A percentile compares a stretch with the other conserved stretches of the same genome.
Conservation (phyloP, 176 grass and related monocot genomes). For the Ananas comosus region DNA sequence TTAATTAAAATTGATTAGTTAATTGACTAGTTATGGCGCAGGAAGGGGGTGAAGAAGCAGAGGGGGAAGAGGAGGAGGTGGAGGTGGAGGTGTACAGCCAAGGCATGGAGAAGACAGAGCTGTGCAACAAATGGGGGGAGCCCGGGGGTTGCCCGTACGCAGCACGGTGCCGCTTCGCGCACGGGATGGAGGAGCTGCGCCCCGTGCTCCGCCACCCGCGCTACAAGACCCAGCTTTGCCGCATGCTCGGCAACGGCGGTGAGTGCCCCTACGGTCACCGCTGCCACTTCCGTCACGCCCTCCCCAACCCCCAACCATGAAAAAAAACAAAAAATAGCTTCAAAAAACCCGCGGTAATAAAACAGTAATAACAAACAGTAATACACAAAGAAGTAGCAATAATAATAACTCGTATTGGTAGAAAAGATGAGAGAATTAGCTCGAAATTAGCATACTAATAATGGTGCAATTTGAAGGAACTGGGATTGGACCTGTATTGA, state of each 20-base stretch:
- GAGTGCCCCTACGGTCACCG: slow-evolving; percentile 80
- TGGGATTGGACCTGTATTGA: too few species aligned
- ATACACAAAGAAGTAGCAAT: too few species aligned
- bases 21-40: too few species aligned
- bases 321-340: background rate
- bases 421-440: too few species aligned
- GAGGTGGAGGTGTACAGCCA: slow-evolving; percentile 62
- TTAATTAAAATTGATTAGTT: too few species aligned
- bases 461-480: too few species aligned
- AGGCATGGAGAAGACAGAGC: slow-evolving; percentile 68
- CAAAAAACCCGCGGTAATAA: background rate
- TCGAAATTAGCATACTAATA: too few species aligned
- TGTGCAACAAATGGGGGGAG: slow-evolving; percentile 79
- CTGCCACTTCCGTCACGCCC: slow-evolving; percentile 64
- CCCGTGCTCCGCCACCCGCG: slow-evolving; percentile 78
- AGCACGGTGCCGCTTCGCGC: slow-evolving; percentile 66
- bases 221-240: slow-evolving; percentile 71
- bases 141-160: slow-evolving; percentile 40
- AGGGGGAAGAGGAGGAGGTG: slow-evolving; percentile 32
- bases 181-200: slow-evolving; percentile 64
- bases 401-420: too few species aligned
- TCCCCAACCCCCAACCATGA: slow-evolving; percentile 9
- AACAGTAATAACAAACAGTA: background rate
- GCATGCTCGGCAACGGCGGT: slow-evolving; percentile 35
- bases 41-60: slow-evolving; percentile 24